Conservation (phyloP, 2,329 filamentous ascomycete genomes). For the Microdochium trichocladiopsis region DNA sequence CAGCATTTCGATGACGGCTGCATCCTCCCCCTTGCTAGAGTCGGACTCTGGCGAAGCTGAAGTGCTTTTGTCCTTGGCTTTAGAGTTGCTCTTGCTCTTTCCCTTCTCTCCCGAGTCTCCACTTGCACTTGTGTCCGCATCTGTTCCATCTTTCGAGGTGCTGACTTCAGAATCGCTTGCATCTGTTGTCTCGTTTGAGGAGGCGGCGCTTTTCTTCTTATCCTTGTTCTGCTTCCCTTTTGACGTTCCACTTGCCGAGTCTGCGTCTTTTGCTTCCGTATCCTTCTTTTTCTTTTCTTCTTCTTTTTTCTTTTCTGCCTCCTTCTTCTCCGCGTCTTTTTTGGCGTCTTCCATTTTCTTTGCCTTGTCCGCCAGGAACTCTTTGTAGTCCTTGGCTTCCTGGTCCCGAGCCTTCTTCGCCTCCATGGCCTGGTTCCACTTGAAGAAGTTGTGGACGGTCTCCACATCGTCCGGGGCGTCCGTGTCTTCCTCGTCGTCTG, state of each 20-base stretch:
- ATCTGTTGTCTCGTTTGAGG: background rate
- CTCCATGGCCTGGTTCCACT: background rate
- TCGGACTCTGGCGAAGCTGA: background rate
- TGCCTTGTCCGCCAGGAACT: constrained; percentile 1
- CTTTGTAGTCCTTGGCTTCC: background rate
- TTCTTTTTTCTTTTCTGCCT: background rate
- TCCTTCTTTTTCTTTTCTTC: background rate
- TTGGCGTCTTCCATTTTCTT: background rate
- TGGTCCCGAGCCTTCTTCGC: background rate
- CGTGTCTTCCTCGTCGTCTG: background rate
- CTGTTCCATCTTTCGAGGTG: background rate
- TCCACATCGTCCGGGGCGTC: background rate
- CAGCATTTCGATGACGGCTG: background rate
- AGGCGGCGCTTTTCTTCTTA: background rate
- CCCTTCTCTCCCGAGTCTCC: background rate
- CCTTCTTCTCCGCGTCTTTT: background rate
- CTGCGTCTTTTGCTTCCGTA: no score
- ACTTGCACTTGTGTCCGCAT: background rate
- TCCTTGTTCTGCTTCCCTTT: background rate
- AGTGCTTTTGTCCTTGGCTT: background rate
- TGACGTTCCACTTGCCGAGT: background rate
- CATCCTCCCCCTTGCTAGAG: background rate
- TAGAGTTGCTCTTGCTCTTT: background rate
- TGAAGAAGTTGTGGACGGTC: background rate
- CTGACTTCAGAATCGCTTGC: background rate